Evolutionary conservation across 768 basidiomycete species (phyloP).

Genomic region (Sporobolomyces pararoseus): DNA sequence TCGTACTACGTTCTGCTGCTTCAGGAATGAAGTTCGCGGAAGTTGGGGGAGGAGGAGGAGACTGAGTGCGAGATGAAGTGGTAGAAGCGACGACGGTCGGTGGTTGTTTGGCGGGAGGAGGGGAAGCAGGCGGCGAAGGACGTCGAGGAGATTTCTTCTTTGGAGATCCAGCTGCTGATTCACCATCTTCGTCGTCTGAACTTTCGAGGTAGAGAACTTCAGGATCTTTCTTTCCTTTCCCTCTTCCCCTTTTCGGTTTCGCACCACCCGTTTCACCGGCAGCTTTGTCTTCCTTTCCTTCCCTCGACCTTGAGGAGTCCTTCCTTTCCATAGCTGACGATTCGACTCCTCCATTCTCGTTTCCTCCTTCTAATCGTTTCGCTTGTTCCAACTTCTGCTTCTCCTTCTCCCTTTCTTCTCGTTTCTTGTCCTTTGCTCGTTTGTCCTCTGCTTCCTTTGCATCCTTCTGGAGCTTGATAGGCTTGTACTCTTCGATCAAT

Average conservation of each 20-base stretch:
- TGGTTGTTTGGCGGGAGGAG: neutral
- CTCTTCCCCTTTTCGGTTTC: neutral
- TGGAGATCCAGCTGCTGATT: neutral
- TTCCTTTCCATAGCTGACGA: conserved; percentile 2
- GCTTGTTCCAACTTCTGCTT: neutral
- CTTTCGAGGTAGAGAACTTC: neutral
- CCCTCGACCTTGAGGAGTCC: neutral
- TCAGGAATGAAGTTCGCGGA: too few relatives aligned
- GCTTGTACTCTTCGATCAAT: conserved; percentile 11
- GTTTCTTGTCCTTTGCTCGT: neutral
- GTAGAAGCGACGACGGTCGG: neutral
- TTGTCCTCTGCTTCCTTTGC: conserved; percentile 8
- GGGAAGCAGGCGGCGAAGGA: neutral
- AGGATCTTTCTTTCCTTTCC: neutral
- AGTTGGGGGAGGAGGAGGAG: too few relatives aligned
- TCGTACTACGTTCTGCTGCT: neutral
- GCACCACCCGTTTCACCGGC: neutral
- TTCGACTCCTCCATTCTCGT: neutral
- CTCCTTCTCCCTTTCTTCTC: conserved; percentile 5
- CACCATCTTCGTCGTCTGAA: neutral
- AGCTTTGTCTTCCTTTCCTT: neutral
- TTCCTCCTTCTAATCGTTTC: too few relatives aligned
- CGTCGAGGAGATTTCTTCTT: neutral
- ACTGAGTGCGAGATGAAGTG: too few relatives aligned
- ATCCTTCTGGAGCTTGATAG: neutral